Evolutionary conservation across 495 filamentous ascomycete genomes (phyloP).

Genomic region (Hypoxylon cercidicola): DNA sequence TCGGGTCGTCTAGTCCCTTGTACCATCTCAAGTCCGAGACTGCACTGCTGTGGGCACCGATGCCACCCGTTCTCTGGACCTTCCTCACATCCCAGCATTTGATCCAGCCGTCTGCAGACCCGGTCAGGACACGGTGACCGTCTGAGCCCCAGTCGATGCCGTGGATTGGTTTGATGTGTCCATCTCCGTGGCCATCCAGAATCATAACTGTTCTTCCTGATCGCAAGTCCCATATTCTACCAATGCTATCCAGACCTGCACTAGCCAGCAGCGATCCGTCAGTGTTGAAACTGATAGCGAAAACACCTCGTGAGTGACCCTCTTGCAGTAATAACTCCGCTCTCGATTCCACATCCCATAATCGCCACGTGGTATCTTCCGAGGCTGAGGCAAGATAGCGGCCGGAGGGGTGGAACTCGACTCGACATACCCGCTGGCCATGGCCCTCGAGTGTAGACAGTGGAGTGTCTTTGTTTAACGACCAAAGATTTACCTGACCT

Average conservation of each 20-base stretch:
- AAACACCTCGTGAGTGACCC: conserved; percentile 93
- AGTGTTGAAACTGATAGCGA: conserved; percentile 84
- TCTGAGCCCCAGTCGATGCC: conserved; percentile 92
- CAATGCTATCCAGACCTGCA: conserved; percentile 92
- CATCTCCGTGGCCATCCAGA: conserved; percentile 81
- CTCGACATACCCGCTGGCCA: conserved; percentile 84
- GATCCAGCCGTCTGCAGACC: conserved; percentile 93
- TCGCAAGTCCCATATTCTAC: conserved; percentile 95
- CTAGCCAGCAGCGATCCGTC: conserved; percentile 92
- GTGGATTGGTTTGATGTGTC: conserved; percentile 92
- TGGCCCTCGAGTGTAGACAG: conserved; percentile 87
- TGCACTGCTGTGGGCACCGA: conserved; percentile 91
- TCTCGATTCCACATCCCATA: conserved; percentile 92
- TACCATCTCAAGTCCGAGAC: conserved; percentile 96
- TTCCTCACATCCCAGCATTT: conserved; percentile 98
- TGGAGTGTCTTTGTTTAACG: conserved; percentile 82
- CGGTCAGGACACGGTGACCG: conserved; percentile 86
- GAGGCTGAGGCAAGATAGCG: conserved; percentile 91
- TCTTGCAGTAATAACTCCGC: conserved; percentile 91
- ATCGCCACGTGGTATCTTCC: conserved; percentile 94
- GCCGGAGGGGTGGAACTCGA: conserved; percentile 95
- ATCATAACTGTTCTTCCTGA: conserved; percentile 96
- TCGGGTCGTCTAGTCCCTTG: conserved; percentile 77
- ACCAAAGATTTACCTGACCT: conserved; percentile 91
- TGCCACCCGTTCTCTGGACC: conserved; percentile 80